Base-by-base conservation (phyloP, 257 asterid genomes). In the Linderniella brevidens region DNA sequence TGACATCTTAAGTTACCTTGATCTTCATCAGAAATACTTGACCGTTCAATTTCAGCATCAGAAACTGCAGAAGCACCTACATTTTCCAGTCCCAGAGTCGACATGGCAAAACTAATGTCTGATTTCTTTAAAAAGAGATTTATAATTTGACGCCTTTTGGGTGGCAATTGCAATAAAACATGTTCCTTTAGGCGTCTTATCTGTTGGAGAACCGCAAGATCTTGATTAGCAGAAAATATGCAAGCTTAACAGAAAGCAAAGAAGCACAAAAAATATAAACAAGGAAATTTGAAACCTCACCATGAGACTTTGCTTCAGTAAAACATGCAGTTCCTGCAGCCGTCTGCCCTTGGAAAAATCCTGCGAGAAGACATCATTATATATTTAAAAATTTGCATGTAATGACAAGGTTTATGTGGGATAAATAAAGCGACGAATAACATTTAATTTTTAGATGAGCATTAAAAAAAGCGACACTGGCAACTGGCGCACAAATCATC, bases 261-360 rank as follows among this genome's bases (percentile, higher is more conserved):
- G 11, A 3, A 43, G 17, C 4, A 43, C 14, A 43, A 11, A 18
- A 43, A 16, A 18, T 1, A 17, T 11, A 46, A 46, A 1, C 51
- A 20, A 17, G 50, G 45, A 19, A 46, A 46, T 3, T 19, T 46
- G 17, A 52, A 50, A 61, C 37, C 76, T 61, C 55, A 88, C 98
- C 98, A 88, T 88, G 35, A 88, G 76, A 78, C 85, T 84, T 73
- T 84, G 93, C 70, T 66, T 85, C 63, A 88, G 76, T 42, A 88
- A 64, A 53, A 88, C 65, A 76, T 81, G 75, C 66, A 88, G 65
- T 70, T 88, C 98, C 72, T 76, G 87, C 74, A 88, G 66, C 42
- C 98, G 98, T 55, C 60, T 65, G 56, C 98, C 96, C 64, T 65
- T 76, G 6, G 98, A 80, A 72, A 84, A 88, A 70, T 88, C 98